Evolutionary conservation across 1,284 basidiomycete genomes (phyloP).

Genomic region (Fereydounia khargensis): DNA sequence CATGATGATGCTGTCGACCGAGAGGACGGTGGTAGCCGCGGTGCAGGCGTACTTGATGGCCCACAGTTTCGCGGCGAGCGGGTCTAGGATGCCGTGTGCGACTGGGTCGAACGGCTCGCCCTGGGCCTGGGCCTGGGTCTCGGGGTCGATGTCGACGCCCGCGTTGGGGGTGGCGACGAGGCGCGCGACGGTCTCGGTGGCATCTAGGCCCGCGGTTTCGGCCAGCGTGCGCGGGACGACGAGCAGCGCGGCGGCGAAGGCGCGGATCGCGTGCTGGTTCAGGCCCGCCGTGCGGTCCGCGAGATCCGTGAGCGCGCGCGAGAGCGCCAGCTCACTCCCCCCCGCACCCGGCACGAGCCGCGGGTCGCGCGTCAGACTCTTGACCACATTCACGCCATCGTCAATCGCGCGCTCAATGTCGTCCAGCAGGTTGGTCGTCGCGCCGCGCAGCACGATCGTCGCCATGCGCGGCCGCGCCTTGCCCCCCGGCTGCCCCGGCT

Average conservation of each 20-base stretch:
- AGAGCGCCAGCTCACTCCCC: slow-evolving; percentile 87
- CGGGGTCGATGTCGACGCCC: slow-evolving; percentile 84
- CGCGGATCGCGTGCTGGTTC: slow-evolving; percentile 88
- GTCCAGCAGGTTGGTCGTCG: slow-evolving; percentile 90
- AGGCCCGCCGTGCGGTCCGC: slow-evolving; percentile 87
- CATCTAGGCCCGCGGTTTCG: slow-evolving; percentile 92
- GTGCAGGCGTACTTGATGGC: slow-evolving; percentile 85
- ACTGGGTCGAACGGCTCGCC: neutral
- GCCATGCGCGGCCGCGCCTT: slow-evolving; percentile 54
- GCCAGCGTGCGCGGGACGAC: slow-evolving; percentile 90
- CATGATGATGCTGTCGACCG: slow-evolving; percentile 97
- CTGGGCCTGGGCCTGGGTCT: slow-evolving; percentile 27
- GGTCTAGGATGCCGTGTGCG: too few relatives aligned
- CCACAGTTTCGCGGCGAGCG: slow-evolving; percentile 84
- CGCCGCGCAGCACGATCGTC: slow-evolving; percentile 64
- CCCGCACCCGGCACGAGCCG: slow-evolving; percentile 91
- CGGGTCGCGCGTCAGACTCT: slow-evolving; percentile 84
- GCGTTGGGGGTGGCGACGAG: slow-evolving; percentile 77
- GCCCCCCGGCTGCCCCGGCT: slow-evolving; percentile 55
- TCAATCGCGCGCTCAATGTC: slow-evolving; percentile 94
- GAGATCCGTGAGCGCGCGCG: slow-evolving; percentile 76
- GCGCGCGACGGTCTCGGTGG: slow-evolving; percentile 83
- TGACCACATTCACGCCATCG: slow-evolving; percentile 95
- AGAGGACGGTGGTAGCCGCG: slow-evolving; percentile 87
- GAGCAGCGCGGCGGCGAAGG: slow-evolving; percentile 85